Conservation (phyloP, 805 yeast genomes). For the Yarrowia alimentaria region DNA sequence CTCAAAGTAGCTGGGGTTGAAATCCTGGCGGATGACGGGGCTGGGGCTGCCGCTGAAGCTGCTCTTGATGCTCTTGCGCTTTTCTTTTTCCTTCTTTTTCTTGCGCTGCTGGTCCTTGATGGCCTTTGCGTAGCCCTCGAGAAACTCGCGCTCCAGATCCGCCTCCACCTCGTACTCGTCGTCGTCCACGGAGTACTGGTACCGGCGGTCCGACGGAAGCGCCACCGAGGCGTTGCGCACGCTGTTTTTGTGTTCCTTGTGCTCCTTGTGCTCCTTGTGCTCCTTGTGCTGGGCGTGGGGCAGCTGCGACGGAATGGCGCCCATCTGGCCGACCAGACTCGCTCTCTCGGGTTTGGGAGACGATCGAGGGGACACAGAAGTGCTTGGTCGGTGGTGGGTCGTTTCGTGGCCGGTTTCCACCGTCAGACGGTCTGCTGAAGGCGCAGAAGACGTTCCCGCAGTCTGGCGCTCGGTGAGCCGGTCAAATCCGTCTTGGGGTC, state of each 20-base stretch:
- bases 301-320: too few relatives aligned
- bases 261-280: neutral
- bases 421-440: too few relatives aligned
- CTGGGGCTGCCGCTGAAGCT: too few relatives aligned
- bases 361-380: too few relatives aligned
- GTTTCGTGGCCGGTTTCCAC: too few relatives aligned
- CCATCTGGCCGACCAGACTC: too few relatives aligned
- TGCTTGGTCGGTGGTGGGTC: neutral
- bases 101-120: constrained; percentile 48
- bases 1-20: neutral
- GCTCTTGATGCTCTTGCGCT: too few relatives aligned
- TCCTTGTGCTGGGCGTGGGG: too few relatives aligned
- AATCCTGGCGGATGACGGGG: too few relatives aligned
- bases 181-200: constrained; percentile 76
- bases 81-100: constrained; percentile 21
- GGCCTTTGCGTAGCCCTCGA: constrained; percentile 75
- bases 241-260: neutral
- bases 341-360: too few relatives aligned
- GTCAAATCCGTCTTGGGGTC: neutral
- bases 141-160: constrained; percentile 56
- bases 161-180: constrained; percentile 69
- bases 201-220: constrained; percentile 30
- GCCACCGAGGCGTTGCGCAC: neutral
- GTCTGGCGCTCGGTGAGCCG: neutral
- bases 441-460: neutral